Evolutionary conservation across 1,284 basidiomycete genomes (phyloP).

Genomic region (Microbotryum intermedium): DNA sequence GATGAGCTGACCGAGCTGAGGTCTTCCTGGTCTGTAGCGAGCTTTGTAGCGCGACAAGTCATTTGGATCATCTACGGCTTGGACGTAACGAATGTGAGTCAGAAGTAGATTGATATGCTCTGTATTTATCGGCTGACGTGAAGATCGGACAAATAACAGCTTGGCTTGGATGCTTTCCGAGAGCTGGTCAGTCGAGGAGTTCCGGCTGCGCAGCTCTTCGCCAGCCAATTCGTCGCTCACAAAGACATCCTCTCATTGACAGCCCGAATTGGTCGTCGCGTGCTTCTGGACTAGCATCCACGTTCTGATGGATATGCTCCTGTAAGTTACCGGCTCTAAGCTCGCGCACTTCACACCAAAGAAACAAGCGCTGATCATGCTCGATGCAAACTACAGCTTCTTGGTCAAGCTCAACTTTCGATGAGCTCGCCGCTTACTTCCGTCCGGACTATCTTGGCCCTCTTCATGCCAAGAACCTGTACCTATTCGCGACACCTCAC

Average conservation of each 20-base stretch:
- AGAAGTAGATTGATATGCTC: background rate
- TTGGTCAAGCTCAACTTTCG: conserved; percentile 33
- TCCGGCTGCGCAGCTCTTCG: background rate
- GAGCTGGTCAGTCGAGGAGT: conserved; percentile 42
- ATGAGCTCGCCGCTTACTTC: background rate
- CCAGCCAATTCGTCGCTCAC: background rate
- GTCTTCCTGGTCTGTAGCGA: conserved; percentile 19
- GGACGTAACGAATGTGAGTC: conserved; percentile 44
- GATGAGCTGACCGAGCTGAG: no score
- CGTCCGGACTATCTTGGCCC: no score
- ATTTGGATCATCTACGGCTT: conserved; percentile 44
- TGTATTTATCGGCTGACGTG: background rate
- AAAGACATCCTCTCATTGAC: background rate
- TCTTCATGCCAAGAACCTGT: no score
- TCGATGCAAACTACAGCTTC: conserved; percentile 2
- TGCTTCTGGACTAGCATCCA: conserved; percentile 48
- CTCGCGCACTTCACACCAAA: no score
- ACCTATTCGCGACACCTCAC: no score
- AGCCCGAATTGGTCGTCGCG: conserved; percentile 38
- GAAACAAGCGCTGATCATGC: no score
- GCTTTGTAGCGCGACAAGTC: conserved; percentile 44
- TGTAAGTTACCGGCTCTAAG: conserved; percentile 41
- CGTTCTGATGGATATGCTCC: conserved; percentile 49
- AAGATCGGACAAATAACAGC: conserved; percentile 2
- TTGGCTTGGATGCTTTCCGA: conserved; percentile 47